These are phyloP conservation scores for Penicillium lagena DNA, from an alignment of 495 filamentous ascomycete species.

Conservation along the genomic window DNA sequence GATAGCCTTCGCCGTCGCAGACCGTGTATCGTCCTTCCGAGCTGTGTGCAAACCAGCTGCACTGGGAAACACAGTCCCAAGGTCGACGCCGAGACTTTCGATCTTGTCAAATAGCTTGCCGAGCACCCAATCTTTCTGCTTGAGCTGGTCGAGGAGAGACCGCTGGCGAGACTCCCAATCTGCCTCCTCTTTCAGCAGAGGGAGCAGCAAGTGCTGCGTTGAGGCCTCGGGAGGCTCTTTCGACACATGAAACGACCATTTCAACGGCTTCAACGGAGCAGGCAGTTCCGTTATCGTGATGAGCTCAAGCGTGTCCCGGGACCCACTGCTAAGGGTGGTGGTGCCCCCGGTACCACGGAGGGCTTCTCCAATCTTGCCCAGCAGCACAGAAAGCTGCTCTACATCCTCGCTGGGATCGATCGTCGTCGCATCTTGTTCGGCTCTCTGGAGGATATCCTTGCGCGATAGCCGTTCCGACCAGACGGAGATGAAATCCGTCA, in stretches of 20 bases:
- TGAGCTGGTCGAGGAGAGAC: conserved; percentile 52
- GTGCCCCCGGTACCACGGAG: conserved; percentile 41
- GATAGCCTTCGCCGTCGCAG: conserved; percentile 33
- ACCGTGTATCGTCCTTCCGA: conserved; percentile 25
- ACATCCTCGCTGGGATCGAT: conserved; percentile 81
- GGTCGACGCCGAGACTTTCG: conserved; percentile 59
- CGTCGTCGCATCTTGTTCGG: conserved; percentile 58
- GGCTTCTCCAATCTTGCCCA: conserved; percentile 63
- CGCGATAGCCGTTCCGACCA: conserved; percentile 71
- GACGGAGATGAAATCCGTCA: conserved; percentile 81
- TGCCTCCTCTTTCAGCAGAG: conserved; percentile 56
- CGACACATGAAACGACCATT: conserved; percentile 59
- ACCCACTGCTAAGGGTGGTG: conserved; percentile 19
- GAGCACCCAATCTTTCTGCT: conserved; percentile 76
- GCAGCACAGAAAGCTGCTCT: conserved; percentile 63
- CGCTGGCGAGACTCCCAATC: conserved; percentile 41
- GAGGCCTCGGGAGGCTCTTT: conserved; percentile 47
- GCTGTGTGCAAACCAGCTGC: conserved; percentile 39
- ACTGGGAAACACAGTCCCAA: conserved; percentile 65
- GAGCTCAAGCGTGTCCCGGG: conserved; percentile 43
- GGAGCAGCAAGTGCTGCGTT: conserved; percentile 60
- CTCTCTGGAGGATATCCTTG: conserved; percentile 56
- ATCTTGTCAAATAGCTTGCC: conserved; percentile 70
- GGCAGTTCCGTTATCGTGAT: conserved; percentile 57
- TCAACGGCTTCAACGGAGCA: conserved; percentile 57